A percentile compares a stretch with the other conserved stretches of the same genome.
phyloP scores from a whole-genome alignment of 2,329 filamentous ascomycete species.

The Fusarium pseudoanthophilum region DNA sequence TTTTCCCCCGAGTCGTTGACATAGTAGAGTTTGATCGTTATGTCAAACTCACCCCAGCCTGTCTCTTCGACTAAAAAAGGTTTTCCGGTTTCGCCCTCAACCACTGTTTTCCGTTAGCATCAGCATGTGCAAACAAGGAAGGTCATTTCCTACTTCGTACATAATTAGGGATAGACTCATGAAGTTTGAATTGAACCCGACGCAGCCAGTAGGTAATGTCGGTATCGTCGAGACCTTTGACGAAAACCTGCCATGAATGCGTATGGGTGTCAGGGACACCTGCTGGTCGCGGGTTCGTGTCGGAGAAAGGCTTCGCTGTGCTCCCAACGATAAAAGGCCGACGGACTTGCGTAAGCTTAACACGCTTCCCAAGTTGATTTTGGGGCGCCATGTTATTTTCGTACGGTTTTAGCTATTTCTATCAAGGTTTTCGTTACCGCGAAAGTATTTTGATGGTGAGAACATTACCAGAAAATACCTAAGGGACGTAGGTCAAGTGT shows the following conservation, averaged over 20 bases:
- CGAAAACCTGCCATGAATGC: slow-evolving; percentile 95
- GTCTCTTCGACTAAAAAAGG: slow-evolving; percentile 90
- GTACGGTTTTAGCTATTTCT: neutral
- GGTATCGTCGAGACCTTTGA: slow-evolving; percentile 87
- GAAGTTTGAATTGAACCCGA: slow-evolving; percentile 97
- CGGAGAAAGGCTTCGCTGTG: slow-evolving; percentile 82
- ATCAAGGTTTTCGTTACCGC: neutral
- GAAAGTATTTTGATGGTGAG: neutral
- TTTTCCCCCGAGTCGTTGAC: slow-evolving; percentile 89
- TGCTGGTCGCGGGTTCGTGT: slow-evolving; percentile 80
- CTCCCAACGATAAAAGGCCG: slow-evolving; percentile 80
- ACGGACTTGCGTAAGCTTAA: slow-evolving; percentile 72
- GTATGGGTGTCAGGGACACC: slow-evolving; percentile 90
- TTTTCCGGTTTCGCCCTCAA: slow-evolving; percentile 75
- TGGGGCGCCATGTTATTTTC: slow-evolving; percentile 65
- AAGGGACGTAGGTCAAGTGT: neutral
- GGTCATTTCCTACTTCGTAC: slow-evolving; percentile 71
- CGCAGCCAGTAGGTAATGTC: slow-evolving; percentile 96
- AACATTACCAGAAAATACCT: neutral
- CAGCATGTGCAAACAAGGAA: neutral
- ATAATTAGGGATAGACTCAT: slow-evolving; percentile 95
- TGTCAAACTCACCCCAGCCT: slow-evolving; percentile 98
- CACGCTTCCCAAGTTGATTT: slow-evolving; percentile 68
- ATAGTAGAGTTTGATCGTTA: slow-evolving; percentile 95
- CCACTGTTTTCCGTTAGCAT: slow-evolving; percentile 56